These are phyloP conservation scores for Calonectria naviculata DNA, from an alignment of 2,329 filamentous ascomycete species.

Conservation along the genomic window DNA sequence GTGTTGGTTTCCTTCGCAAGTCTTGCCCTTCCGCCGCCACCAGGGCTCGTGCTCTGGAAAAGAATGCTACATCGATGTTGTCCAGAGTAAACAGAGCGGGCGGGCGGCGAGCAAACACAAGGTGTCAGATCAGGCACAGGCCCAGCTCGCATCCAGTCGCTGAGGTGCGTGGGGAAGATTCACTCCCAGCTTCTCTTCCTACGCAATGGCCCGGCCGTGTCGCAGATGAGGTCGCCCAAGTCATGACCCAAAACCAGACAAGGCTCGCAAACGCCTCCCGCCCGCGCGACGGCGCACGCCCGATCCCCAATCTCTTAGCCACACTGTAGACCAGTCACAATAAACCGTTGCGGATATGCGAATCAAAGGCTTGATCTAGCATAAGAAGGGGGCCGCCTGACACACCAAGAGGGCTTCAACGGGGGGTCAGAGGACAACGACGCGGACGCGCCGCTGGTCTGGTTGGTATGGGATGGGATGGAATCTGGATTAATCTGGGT, in stretches of 20 bases:
- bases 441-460: slow-evolving; percentile 36
- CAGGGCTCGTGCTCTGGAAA: background rate
- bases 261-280: slow-evolving; percentile 10
- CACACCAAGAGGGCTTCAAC: slow-evolving; percentile 6
- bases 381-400: background rate
- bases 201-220: background rate
- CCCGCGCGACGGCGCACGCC: background rate
- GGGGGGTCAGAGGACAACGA: slow-evolving; percentile 32
- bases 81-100: background rate
- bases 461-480: slow-evolving; percentile 30
- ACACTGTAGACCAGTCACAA: background rate
- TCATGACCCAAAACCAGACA: slow-evolving; percentile 9
- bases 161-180: background rate
- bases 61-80: background rate
- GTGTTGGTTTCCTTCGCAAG: background rate
- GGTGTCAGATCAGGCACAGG: slow-evolving; percentile 1
- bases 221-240: slow-evolving; percentile 12
- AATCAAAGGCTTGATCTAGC: slow-evolving; percentile 3
- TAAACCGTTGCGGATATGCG: background rate
- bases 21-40: background rate
- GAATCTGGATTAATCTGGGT: slow-evolving; percentile 9
- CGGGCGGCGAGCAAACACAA: background rate
- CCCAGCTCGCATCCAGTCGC: background rate
- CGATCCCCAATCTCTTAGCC: background rate
- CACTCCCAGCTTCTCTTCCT: background rate